Conservation (phyloP, 2,329 filamentous ascomycete species). For the Onygenales sp. region DNA sequence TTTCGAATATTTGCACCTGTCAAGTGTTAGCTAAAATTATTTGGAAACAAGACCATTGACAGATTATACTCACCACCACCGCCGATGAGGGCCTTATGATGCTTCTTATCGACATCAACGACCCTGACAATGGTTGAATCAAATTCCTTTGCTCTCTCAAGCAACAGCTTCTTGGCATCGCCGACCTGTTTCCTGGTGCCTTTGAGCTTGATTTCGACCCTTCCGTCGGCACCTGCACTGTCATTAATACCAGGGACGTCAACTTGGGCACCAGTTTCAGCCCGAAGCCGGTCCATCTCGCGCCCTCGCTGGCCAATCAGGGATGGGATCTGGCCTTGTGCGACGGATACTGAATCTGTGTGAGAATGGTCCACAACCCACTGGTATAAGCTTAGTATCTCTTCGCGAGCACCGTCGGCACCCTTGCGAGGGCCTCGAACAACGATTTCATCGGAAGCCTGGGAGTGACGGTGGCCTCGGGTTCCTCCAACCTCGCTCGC, state of each 20-base stretch:
- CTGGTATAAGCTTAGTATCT: slow-evolving; percentile 79
- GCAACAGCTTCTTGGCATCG: slow-evolving; percentile 80
- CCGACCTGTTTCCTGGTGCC: slow-evolving; percentile 86
- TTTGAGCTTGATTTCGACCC: slow-evolving; percentile 82
- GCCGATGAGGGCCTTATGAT: slow-evolving; percentile 85
- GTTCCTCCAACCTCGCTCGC: slow-evolving; percentile 54
- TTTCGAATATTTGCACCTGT: slow-evolving; percentile 76
- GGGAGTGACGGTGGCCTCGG: slow-evolving; percentile 56
- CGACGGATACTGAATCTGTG: slow-evolving; percentile 69
- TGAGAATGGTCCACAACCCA: slow-evolving; percentile 84
- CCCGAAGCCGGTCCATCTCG: slow-evolving; percentile 82
- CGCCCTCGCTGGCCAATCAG: slow-evolving; percentile 85
- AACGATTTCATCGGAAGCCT: slow-evolving; percentile 78
- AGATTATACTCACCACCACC: slow-evolving; percentile 58
- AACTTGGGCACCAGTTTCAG: slow-evolving; percentile 76
- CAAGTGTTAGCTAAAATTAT: slow-evolving; percentile 28
- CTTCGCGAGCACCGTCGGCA: slow-evolving; percentile 82
- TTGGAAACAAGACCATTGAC: neutral
- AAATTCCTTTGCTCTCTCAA: slow-evolving; percentile 77
- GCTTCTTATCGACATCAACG: slow-evolving; percentile 86
- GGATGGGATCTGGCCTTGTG: slow-evolving; percentile 86
- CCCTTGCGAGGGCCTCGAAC: slow-evolving; percentile 88
- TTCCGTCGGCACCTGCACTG: slow-evolving; percentile 51
- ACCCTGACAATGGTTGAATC: slow-evolving; percentile 80
- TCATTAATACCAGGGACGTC: slow-evolving; percentile 80